phyloP scores from a whole-genome alignment of 106 monocot genomes.

The Dendrobium officinale region DNA sequence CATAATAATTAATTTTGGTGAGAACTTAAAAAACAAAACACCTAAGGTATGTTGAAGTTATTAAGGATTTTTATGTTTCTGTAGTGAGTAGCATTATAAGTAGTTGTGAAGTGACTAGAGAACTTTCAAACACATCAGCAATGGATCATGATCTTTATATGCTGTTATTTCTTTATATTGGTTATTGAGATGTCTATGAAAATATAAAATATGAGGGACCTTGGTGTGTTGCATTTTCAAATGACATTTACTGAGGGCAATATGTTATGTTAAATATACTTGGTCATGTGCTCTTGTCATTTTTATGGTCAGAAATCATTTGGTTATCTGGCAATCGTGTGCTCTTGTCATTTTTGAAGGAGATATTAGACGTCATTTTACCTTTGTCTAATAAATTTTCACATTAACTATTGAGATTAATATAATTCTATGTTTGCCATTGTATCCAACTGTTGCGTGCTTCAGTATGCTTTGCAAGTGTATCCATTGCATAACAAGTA shows the following conservation, averaged over 20 bases:
- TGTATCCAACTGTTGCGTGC: not conserved
- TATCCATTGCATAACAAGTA: not conserved
- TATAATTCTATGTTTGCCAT: not conserved
- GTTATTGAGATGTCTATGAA: no score
- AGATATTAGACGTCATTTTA: not conserved
- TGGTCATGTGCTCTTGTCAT: not conserved
- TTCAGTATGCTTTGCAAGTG: not conserved
- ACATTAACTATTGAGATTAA: not conserved
- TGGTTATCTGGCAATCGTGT: not conserved
- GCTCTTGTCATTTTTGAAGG: not conserved
- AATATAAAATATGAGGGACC: no score
- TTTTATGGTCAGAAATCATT: not conserved
- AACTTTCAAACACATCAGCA: no score
- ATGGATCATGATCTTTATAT: no score
- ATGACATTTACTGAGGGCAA: not conserved
- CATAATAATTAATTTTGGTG: no score
- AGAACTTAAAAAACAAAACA: no score
- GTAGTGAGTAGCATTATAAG: no score
- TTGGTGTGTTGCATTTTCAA: no score
- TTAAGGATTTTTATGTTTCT: no score
- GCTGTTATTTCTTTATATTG: no score
- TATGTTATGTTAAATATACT: not conserved
- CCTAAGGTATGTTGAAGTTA: no score
- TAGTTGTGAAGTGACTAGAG: no score
- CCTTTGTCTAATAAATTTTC: not conserved